A percentile compares a stretch with the other conserved stretches of the same genome.
Evolutionary conservation across 164 flowering plant species (phyloP).

Genomic region (Chimonanthus praecox): DNA sequence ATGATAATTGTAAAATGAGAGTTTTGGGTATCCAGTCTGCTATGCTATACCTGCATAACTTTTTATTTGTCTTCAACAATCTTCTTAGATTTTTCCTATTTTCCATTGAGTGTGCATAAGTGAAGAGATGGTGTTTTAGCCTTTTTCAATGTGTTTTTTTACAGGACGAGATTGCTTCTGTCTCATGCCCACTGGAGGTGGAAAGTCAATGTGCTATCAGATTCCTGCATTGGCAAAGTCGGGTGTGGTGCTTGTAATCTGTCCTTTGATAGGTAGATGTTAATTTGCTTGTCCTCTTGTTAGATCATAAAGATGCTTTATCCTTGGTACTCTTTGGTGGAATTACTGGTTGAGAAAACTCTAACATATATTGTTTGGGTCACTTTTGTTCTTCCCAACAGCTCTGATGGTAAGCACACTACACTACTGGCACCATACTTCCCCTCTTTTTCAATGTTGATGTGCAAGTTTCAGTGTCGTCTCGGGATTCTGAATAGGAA

Average conservation of each 20-base stretch:
- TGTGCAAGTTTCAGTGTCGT: background rate
- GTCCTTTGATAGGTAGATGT: slow-evolving; percentile 79
- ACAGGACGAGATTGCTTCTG: slow-evolving; percentile 92
- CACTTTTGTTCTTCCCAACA: slow-evolving; percentile 21
- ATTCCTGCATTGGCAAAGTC: slow-evolving; percentile 73
- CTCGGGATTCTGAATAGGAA: slow-evolving; percentile 43
- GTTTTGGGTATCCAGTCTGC: background rate
- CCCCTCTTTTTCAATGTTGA: slow-evolving; percentile 3
- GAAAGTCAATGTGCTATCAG: slow-evolving; percentile 93
- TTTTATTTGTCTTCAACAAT: background rate
- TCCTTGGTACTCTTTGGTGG: slow-evolving; percentile 13
- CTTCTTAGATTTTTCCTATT: background rate
- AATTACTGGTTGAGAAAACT: slow-evolving; percentile 15
- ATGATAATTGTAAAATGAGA: background rate
- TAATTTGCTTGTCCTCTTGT: slow-evolving; percentile 12
- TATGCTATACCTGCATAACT: background rate
- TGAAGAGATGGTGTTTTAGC: background rate
- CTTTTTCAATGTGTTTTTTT: slow-evolving; percentile 7
- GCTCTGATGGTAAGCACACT: slow-evolving; percentile 73
- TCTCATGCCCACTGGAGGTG: slow-evolving; percentile 97
- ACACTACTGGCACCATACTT: background rate
- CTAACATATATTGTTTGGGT: slow-evolving; percentile 19
- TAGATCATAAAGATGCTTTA: slow-evolving; percentile 8
- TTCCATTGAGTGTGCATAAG: background rate
- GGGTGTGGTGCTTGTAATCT: slow-evolving; percentile 86